Percentiles rank a stretch among this genome's conserved stretches.
Conservation (phyloP, 352 stramenopile genomes). For the Aphanomyces stellatus region DNA sequence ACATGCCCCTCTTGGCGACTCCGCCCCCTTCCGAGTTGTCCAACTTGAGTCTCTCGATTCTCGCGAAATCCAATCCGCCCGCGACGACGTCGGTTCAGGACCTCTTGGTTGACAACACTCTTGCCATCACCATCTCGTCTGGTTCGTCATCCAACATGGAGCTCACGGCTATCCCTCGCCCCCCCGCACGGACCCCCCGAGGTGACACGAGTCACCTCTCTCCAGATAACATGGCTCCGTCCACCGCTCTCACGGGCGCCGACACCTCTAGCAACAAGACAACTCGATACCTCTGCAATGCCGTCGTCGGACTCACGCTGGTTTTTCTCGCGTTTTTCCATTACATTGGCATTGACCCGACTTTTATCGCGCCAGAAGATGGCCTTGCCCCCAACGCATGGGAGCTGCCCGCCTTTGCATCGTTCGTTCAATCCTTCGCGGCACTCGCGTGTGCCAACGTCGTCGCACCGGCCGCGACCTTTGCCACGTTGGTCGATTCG, state of each 20-base stretch:
- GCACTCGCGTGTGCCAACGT: slow-evolving; percentile 55
- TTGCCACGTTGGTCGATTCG: slow-evolving; percentile 60
- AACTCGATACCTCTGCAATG: slow-evolving; percentile 2
- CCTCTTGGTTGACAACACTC: too few relatives aligned
- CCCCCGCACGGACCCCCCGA: too few relatives aligned
- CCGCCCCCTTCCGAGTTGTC: not conserved
- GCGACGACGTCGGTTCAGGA: too few relatives aligned
- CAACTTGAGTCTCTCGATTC: too few relatives aligned
- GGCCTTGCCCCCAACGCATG: slow-evolving; percentile 52
- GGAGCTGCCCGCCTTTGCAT: slow-evolving; percentile 58
- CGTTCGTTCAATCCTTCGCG: slow-evolving; percentile 62
- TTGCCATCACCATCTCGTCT: not conserved
- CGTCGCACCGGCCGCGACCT: slow-evolving; percentile 31
- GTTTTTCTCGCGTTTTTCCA: slow-evolving; percentile 16
- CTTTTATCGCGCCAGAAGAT: not conserved
- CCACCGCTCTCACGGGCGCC: slow-evolving; percentile 1
- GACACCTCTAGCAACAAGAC: not conserved
- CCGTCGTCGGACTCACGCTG: slow-evolving; percentile 13
- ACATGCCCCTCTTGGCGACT: too few relatives aligned
- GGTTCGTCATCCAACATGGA: too few relatives aligned
- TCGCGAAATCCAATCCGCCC: not conserved
- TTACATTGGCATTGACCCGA: not conserved
- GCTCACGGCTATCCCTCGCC: too few relatives aligned
- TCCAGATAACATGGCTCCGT: too few relatives aligned
- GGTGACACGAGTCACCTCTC: too few relatives aligned